Conservation (phyloP, 1,284 basidiomycete genomes). For the Leccinum subrobustum region DNA sequence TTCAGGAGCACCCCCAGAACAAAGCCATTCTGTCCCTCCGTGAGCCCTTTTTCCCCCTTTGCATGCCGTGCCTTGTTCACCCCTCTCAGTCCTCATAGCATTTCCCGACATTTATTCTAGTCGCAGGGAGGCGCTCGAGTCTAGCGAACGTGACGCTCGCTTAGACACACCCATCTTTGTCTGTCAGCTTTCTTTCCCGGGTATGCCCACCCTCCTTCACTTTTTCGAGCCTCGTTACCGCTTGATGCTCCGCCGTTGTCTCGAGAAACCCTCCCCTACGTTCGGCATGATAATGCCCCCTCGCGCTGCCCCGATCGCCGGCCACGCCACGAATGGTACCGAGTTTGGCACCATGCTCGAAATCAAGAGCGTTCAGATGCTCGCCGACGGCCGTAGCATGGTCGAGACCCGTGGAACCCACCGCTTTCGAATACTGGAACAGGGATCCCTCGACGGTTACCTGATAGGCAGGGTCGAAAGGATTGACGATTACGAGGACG, state of each 20-base stretch:
- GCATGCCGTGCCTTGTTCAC: conserved; percentile 10
- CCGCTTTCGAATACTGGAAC: conserved; percentile 85
- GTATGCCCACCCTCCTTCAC: conserved; percentile 86
- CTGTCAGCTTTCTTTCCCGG: conserved; percentile 87
- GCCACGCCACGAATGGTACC: conserved; percentile 44
- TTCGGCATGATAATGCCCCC: conserved; percentile 91
- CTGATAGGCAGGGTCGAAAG: conserved; percentile 81
- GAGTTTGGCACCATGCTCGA: conserved; percentile 94
- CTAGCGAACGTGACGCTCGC: conserved; percentile 74
- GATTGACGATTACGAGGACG: conserved; percentile 48
- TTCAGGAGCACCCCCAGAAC: conserved; percentile 77
- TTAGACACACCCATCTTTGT: conserved; percentile 91
- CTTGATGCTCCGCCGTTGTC: conserved; percentile 90
- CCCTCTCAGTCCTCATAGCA: conserved; percentile 55
- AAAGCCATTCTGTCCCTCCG: conserved; percentile 69
- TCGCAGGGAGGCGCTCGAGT: conserved; percentile 60
- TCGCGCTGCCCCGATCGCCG: conserved; percentile 34
- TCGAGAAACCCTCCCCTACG: conserved; percentile 68
- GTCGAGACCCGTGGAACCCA: conserved; percentile 84
- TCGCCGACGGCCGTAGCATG: conserved; percentile 87
- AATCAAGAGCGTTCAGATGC: conserved; percentile 84
- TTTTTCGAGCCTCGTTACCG: conserved; percentile 92
- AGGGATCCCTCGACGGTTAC: conserved; percentile 85
- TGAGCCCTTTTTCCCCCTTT: conserved; percentile 39
- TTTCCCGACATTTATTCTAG: conserved; percentile 58